Conservation (phyloP, 441 rosid genomes). For the Corymbia citriodora region DNA sequence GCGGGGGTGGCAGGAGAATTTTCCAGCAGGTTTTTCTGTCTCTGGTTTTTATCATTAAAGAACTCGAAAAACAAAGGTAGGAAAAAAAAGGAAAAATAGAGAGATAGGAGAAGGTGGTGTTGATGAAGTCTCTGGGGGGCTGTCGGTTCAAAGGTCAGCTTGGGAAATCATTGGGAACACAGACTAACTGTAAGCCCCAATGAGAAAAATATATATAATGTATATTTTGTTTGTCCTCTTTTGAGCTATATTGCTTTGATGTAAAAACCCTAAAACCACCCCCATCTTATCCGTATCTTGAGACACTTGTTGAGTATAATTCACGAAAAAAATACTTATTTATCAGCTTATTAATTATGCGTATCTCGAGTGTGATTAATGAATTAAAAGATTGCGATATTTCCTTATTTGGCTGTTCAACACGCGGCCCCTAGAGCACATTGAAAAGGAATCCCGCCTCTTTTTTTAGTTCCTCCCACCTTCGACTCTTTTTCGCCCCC, state of each 20-base stretch:
- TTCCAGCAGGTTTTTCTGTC: background rate
- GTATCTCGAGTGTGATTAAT: background rate
- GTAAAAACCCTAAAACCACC: too few relatives aligned
- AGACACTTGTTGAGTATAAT: background rate
- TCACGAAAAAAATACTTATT: background rate
- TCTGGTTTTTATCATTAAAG: background rate
- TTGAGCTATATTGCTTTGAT: background rate
- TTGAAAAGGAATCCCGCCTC: background rate
- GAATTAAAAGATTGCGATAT: background rate
- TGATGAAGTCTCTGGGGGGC: background rate
- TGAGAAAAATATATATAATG: too few relatives aligned
- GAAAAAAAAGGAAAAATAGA: too few relatives aligned
- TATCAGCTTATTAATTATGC: background rate
- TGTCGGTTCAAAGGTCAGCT: constrained; percentile 54
- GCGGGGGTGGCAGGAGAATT: background rate
- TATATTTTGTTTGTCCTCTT: background rate
- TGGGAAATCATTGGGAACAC: constrained; percentile 58
- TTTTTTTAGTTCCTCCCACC: too few relatives aligned
- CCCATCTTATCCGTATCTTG: too few relatives aligned
- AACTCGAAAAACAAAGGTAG: background rate
- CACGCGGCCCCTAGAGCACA: rapidly evolving
- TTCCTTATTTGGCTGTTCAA: background rate
- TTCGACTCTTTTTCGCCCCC: background rate
- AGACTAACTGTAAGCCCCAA: background rate
- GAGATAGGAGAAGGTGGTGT: background rate